Conservation (phyloP, 2,329 filamentous ascomycete genomes). For the Erysiphe pulchra region DNA sequence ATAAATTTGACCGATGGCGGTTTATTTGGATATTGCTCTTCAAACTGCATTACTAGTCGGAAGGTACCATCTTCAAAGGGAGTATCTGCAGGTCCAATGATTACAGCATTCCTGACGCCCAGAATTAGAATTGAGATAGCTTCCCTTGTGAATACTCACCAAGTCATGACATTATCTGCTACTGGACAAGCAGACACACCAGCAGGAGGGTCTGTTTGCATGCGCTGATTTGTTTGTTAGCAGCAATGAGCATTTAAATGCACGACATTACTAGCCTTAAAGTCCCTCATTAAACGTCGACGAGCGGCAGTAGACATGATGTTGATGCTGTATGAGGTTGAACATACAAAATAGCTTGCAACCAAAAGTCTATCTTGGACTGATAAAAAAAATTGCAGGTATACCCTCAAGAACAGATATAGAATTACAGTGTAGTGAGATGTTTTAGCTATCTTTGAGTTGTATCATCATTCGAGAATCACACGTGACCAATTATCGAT, state of each 20-base stretch:
- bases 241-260: constrained; percentile 4
- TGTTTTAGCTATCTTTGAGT: no score
- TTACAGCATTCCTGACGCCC: constrained; percentile 68
- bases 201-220: constrained; percentile 95
- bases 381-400: no score
- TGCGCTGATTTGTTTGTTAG: constrained; percentile 35
- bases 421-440: no score
- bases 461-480: no score
- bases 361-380: no score
- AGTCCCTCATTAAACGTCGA: constrained; percentile 94
- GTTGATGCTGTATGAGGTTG: not conserved
- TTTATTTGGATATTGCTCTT: constrained; percentile 97
- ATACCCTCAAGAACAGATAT: no score
- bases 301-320: constrained; percentile 81
- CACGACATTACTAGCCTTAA: constrained; percentile 45
- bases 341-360: no score
- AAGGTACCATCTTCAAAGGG: constrained; percentile 98
- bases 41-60: constrained; percentile 93
- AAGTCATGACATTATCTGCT: constrained; percentile 92
- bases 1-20: constrained; percentile 96
- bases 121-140: not conserved
- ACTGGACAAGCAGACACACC: constrained; percentile 92
- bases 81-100: constrained; percentile 88
- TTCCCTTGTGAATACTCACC: constrained; percentile 24
- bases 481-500: no score